Evolutionary conservation across 2,329 filamentous ascomycete species (phyloP).

Genomic region (Ascochyta rabiei): DNA sequence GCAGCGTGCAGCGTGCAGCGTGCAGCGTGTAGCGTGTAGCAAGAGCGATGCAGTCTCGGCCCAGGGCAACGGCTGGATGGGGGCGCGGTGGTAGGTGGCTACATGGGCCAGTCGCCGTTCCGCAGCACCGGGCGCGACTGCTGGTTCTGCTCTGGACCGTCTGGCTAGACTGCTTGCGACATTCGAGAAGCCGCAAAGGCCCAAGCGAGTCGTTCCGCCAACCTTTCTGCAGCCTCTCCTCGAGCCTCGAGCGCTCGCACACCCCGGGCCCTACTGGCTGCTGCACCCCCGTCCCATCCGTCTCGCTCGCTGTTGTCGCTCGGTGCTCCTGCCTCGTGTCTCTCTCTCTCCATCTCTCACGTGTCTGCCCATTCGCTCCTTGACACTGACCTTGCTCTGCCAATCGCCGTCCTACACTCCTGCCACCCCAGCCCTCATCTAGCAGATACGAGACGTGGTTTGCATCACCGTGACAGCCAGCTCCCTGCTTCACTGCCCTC

Average conservation of each 20-base stretch:
- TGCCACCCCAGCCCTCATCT: neutral
- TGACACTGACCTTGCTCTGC: neutral
- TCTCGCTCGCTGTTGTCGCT: constrained; percentile 6
- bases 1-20: neutral
- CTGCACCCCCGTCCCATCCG: constrained; percentile 1
- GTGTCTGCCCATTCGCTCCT: too few relatives aligned
- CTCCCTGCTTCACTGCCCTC: constrained; percentile 20
- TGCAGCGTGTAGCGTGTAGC: too few relatives aligned
- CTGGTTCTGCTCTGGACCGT: constrained; percentile 25
- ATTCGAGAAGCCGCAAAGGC: constrained; percentile 25
- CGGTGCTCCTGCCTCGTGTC: constrained; percentile 14
- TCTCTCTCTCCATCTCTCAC: constrained; percentile 7
- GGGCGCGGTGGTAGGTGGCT: too few relatives aligned
- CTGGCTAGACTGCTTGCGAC: constrained; percentile 18
- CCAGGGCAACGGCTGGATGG: constrained; percentile 1
- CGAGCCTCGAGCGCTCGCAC: constrained; percentile 5
- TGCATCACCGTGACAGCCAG: constrained; percentile 34
- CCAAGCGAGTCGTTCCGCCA: constrained; percentile 9
- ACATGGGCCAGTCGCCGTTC: constrained; percentile 1
- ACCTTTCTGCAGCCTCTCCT: constrained; percentile 5
- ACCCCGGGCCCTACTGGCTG: neutral
- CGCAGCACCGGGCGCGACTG: constrained; percentile 19
- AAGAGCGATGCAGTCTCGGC: neutral
- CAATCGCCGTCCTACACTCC: neutral
- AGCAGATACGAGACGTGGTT: constrained; percentile 19